Base-by-base conservation (phyloP, 2,329 filamentous ascomycete genomes). In the Rugonectria rugulosa region DNA sequence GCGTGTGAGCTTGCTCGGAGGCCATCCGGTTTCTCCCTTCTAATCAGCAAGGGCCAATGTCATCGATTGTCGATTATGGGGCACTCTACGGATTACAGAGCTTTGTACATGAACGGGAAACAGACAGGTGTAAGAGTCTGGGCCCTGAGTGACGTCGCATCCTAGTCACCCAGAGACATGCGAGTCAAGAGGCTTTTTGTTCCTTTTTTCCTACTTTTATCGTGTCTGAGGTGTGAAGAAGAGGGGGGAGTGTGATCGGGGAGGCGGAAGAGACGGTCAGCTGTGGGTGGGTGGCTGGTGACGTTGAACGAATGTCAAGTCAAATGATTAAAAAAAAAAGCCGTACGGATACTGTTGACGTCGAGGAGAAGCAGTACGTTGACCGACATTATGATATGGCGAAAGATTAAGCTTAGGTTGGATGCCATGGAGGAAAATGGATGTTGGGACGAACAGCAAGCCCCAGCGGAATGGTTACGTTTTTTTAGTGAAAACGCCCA, bases 141-240 rank as follows among this genome's bases (percentile, higher is more conserved):
- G 23, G 12, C 17, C 32, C n/a, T 31, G 48, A n/a, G n/a, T n/a
- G n/a, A 23, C 31, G 21, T 51, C 27, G 51, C 34, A 42, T 37
- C 52, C 36, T 53, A 37, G 41, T 34, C 32, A 44, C 44, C 42
- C 34, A 45, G 27, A 38, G 40, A 38, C 53, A 34, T 41, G 53
- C 44, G 60, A 66, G 63, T 66, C 56, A 66, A 56, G 37, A 64
- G 50, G 56, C 34, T 60, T 55, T 59, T 44, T 23, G 44, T 32
- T 50, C 12, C 9, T 41, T 9, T n/a, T n/a, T n/a, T n/a, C n/a
- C n/a, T n/a, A n/a, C n/a, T n/a, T n/a, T n/a, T n/a, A n/a, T n/a
- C n/a, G n/a, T 41, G 19, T 42, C 53, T 49, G 42, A 46, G 31
- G 36, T 24, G 49, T 40, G 40, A 34, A 45, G 50, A 47, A 11